A percentile compares a stretch with the other conserved stretches of the same genome.
Evolutionary conservation across 2,329 filamentous ascomycete genomes (phyloP).

Genomic region (Fusarium albidum): DNA sequence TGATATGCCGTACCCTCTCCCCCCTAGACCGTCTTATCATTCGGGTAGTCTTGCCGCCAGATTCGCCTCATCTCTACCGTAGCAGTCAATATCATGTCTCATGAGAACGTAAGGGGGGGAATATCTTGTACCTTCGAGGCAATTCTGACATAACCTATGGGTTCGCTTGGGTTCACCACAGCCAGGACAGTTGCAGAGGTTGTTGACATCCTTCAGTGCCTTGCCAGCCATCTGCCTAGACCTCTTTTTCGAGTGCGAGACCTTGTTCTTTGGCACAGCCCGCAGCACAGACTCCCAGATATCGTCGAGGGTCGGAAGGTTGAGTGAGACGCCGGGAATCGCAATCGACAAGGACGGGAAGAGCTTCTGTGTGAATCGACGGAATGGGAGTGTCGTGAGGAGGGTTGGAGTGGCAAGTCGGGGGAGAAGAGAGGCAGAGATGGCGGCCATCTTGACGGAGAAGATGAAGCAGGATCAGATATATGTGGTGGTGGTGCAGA

Average conservation of each 20-base stretch:
- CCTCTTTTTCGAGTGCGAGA: conserved; percentile 94
- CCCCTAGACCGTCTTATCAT: conserved; percentile 44
- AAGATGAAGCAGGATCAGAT: conserved; percentile 8
- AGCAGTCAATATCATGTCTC: conserved; percentile 13
- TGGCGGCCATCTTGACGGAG: conserved; percentile 54
- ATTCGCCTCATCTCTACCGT: conserved; percentile 55
- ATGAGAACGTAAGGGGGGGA: background rate
- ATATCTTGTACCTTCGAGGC: conserved; percentile 73
- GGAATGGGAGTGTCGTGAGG: conserved; percentile 53
- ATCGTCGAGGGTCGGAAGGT: conserved; percentile 69
- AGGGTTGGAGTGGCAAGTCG: conserved; percentile 55
- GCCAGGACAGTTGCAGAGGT: conserved; percentile 85
- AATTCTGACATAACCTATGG: conserved; percentile 88
- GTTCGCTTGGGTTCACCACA: conserved; percentile 89
- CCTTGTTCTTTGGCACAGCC: conserved; percentile 98
- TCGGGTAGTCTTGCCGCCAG: conserved; percentile 51
- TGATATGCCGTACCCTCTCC: conserved; percentile 21
- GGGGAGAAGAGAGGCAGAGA: conserved; percentile 61
- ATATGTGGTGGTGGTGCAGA: conserved; percentile 20
- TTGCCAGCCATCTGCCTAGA: conserved; percentile 96
- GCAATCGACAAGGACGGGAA: conserved; percentile 65
- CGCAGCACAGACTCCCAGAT: conserved; percentile 93
- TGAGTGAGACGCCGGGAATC: conserved; percentile 67
- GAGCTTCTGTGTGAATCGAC: conserved; percentile 56
- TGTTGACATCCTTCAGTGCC: conserved; percentile 87